phyloP scores from a whole-genome alignment of 2,329 filamentous ascomycete species.

The Alternaria sp. region DNA sequence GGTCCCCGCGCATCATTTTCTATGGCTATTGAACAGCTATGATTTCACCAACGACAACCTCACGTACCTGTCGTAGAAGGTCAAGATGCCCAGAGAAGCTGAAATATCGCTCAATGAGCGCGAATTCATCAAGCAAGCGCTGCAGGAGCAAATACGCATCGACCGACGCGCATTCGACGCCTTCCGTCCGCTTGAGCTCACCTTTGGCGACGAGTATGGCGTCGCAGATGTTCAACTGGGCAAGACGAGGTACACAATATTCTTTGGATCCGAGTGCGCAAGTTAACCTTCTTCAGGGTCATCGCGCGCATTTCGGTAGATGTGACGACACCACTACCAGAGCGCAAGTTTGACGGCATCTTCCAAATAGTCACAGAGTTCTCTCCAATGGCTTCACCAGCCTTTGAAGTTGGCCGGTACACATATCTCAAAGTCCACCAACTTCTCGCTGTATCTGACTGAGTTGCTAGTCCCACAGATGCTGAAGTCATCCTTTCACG shows the following conservation, averaged over 20 bases:
- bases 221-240: slow-evolving; percentile 86
- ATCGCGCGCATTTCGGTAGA: slow-evolving; percentile 87
- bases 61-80: slow-evolving; percentile 5
- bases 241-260: slow-evolving; percentile 76
- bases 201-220: slow-evolving; percentile 90
- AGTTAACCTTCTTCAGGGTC: slow-evolving; percentile 64
- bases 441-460: slow-evolving; percentile 30
- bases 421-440: slow-evolving; percentile 20
- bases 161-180: slow-evolving; percentile 85
- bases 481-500: slow-evolving; percentile 86
- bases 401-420: slow-evolving; percentile 83
- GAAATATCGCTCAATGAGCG: slow-evolving; percentile 90
- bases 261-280: not conserved
- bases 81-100: slow-evolving; percentile 86
- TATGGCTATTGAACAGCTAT: slow-evolving; percentile 13
- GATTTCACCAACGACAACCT: slow-evolving; percentile 17
- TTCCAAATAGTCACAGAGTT: slow-evolving; percentile 93
- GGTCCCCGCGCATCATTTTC: slow-evolving; percentile 36
- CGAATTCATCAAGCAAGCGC: slow-evolving; percentile 82
- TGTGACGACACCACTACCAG: slow-evolving; percentile 82
- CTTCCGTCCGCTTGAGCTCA: slow-evolving; percentile 78
- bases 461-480: slow-evolving; percentile 70
- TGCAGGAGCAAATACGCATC: slow-evolving; percentile 80
- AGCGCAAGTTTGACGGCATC: slow-evolving; percentile 93
- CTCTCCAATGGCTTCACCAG: slow-evolving; percentile 88